Evolutionary conservation across 176 grass and related monocot genomes (phyloP), one percentile per base, ranked within the genome.

Genomic region (Poa annua): DNA sequence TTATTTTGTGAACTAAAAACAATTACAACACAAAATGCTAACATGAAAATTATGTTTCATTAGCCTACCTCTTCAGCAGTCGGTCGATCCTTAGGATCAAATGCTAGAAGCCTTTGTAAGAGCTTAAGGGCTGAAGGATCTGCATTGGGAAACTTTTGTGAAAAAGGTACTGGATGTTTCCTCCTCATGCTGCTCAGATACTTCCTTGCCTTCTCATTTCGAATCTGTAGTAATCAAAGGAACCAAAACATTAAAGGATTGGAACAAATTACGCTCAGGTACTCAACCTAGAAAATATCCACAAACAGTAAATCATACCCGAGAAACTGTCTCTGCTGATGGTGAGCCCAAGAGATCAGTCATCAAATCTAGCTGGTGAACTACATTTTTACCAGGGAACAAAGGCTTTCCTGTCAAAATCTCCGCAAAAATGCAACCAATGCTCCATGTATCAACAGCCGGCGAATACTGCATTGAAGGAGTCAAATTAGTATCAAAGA

Each of bases 311-410:
- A 88, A 78, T 62, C 79, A 74, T 85, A 98, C 96, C 96, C 59
- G 84, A 61, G 91, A 91, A 83, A 95, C 83, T 61, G 89, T 90
- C n/a, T 93, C 93, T 6, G 36, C 14, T 34, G 96, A 88, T 78
- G 96, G 96, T 32, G 83, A 93, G 8, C 96, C 96, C 64, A 98
- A 85, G 66, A 98, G 91, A 89, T 98, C 93, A 78, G 96, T 98
- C 87, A 98, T 98, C 83, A 98, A 90, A 86, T 98, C 96, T 78
- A 98, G 87, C 77, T 98, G 93, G 61, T 98, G 96, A 88, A 98
- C 96, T 21, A 98, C 96, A 93, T 98, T 98, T 90, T 98, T 98
- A 14, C 96, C 96, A 60, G 96, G 96, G 77, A 98, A 98, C 69
- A 98, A 91, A 81, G 96, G 96, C 78, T 95, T 98, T 75, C 96